Evolutionary conservation across 164 flowering plant species (phyloP).

Genomic region (Hamamelis virginiana): DNA sequence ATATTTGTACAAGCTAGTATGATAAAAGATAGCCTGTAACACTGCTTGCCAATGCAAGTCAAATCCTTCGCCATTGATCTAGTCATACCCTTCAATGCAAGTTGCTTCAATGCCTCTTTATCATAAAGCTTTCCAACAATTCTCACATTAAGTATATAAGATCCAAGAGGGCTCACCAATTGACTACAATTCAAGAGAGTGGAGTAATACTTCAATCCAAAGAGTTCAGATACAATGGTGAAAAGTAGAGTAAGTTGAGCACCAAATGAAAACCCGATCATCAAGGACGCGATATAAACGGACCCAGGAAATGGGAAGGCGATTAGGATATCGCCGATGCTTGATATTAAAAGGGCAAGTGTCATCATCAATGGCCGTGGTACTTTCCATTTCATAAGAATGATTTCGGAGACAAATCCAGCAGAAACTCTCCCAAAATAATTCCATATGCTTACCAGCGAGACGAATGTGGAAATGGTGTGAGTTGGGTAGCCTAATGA

Average conservation of each 20-base stretch:
- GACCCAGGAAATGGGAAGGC: conserved; percentile 16
- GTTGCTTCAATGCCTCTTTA: too few relatives aligned
- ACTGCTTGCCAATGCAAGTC: conserved; percentile 38
- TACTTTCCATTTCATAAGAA: conserved; percentile 16
- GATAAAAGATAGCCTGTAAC: conserved; percentile 31
- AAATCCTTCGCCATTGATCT: conserved; percentile 22
- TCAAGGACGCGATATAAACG: too few relatives aligned
- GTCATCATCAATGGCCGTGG: conserved; percentile 26
- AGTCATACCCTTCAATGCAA: conserved; percentile 4
- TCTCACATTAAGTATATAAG: too few relatives aligned
- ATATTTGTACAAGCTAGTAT: conserved; percentile 28
- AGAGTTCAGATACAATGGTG: conserved; percentile 36
- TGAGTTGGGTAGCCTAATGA: too few relatives aligned
- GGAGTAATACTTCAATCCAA: too few relatives aligned
- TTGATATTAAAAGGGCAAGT: conserved; percentile 18
- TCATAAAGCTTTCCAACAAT: too few relatives aligned
- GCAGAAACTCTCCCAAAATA: conserved; percentile 22
- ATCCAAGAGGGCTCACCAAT: conserved; percentile 34
- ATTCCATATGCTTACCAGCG: conserved; percentile 27
- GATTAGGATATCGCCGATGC: conserved; percentile 21
- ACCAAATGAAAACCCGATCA: too few relatives aligned
- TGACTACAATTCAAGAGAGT: conserved; percentile 32
- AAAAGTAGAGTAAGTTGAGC: conserved; percentile 25
- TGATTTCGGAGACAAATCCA: conserved; percentile 25
- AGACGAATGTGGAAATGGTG: too few relatives aligned